Conservation (phyloP, 2,329 filamentous ascomycete species). For the Aurifilum marmelostoma region DNA sequence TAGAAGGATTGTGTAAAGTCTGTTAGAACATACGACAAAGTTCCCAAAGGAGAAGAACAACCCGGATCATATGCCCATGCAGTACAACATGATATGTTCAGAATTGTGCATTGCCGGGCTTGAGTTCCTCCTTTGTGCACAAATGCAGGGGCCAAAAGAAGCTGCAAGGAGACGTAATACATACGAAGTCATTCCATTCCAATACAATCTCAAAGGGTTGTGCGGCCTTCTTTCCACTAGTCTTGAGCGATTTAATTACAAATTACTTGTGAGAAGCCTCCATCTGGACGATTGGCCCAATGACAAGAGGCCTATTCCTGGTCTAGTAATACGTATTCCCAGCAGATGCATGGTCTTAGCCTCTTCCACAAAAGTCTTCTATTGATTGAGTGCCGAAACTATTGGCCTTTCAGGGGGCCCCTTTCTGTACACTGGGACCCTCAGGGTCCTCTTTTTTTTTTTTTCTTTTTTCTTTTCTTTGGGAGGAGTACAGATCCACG, state of each 20-base stretch:
- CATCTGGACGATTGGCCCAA: neutral
- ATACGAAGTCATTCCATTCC: neutral
- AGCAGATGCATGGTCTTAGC: neutral
- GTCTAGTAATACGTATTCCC: neutral
- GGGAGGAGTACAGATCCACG: neutral
- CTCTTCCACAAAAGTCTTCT: neutral
- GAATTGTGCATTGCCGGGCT: neutral
- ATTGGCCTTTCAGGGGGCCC: neutral
- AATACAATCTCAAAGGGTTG: neutral
- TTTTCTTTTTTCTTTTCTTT: too few species aligned
- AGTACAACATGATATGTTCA: too few species aligned
- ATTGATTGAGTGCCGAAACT: neutral
- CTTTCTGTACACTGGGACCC: neutral
- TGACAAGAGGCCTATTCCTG: neutral
- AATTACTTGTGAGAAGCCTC: neutral
- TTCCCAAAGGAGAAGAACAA: neutral
- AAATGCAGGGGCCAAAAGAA: neutral
- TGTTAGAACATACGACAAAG: neutral
- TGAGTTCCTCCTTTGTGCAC: neutral
- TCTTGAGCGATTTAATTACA: neutral
- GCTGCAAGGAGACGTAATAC: neutral
- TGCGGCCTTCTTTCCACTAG: neutral
- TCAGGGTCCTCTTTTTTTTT: neutral
- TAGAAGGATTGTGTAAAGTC: neutral
- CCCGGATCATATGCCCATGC: neutral